Conservation (phyloP, 2,329 filamentous ascomycete species). For the Colletotrichum sp. region DNA sequence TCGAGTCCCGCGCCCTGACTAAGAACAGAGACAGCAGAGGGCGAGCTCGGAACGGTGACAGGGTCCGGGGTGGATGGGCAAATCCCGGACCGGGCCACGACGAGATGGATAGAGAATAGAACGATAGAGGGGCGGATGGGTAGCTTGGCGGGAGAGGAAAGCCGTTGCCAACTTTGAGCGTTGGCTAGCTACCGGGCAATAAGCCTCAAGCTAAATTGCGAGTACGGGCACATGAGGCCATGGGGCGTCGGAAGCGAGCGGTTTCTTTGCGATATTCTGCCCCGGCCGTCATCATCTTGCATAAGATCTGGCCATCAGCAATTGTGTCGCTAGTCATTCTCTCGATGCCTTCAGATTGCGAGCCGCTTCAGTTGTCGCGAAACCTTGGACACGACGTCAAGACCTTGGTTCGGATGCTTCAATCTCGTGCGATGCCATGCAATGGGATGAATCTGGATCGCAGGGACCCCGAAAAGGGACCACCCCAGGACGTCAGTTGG, state of each 20-base stretch:
- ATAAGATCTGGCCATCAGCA: neutral
- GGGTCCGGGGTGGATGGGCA: neutral
- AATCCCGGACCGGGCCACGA: slow-evolving; percentile 10
- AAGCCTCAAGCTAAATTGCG: neutral
- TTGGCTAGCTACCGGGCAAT: neutral
- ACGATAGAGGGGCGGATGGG: slow-evolving; percentile 9
- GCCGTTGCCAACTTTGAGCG: neutral
- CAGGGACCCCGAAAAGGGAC: neutral
- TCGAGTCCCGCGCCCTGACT: neutral
- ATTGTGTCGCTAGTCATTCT: neutral
- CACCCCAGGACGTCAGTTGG: neutral
- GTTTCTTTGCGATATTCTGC: neutral
- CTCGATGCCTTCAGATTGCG: neutral
- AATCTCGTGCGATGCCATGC: neutral
- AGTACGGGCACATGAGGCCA: neutral
- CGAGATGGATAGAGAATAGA: slow-evolving; percentile 13
- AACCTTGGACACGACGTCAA: neutral
- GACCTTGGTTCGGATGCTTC: neutral
- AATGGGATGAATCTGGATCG: neutral
- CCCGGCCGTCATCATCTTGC: neutral
- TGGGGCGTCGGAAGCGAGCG: slow-evolving; percentile 8
- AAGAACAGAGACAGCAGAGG: neutral
- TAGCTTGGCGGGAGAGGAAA: slow-evolving; percentile 6
- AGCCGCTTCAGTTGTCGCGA: neutral
- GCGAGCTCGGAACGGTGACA: neutral